These are phyloP conservation scores for Olyra latifolia DNA, from an alignment of 176 grass and related monocot species.

Conservation along the genomic window DNA sequence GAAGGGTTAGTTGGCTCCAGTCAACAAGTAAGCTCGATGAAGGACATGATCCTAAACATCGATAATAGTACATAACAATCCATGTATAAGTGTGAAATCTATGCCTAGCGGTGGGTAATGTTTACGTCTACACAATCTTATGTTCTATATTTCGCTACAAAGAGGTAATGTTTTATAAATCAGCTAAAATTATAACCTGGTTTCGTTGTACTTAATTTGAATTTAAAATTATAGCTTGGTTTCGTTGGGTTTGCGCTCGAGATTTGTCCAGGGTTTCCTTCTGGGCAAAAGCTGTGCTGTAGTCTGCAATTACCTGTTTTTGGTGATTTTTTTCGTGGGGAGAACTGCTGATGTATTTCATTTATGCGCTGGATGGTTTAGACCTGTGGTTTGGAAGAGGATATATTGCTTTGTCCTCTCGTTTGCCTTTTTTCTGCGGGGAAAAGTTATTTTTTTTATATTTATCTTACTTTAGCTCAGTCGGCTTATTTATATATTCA, in stretches of 20 bases:
- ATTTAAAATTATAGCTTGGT: neutral
- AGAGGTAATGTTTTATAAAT: neutral
- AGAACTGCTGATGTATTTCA: neutral
- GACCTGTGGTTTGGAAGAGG: neutral
- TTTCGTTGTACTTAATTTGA: neutral
- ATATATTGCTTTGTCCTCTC: neutral
- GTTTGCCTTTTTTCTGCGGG: neutral
- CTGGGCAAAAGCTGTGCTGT: neutral
- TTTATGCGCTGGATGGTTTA: neutral
- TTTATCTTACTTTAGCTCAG: too few species aligned
- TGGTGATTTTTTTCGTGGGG: neutral
- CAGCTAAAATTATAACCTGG: neutral
- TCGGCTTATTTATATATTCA: too few species aligned
- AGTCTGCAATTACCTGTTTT: neutral
- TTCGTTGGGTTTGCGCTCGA: neutral
- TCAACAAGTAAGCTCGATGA: too few species aligned
- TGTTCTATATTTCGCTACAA: neutral
- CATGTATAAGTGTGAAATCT: too few species aligned
- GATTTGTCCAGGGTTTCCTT: neutral
- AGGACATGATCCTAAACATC: too few species aligned
- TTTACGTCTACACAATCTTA: neutral
- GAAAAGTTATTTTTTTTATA: neutral
- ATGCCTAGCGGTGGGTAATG: neutral
- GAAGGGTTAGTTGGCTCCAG: too few species aligned
- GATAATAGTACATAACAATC: too few species aligned